A percentile compares a stretch with the other conserved stretches of the same genome.
These are phyloP conservation scores for Talaromyces stipitatus DNA, from an alignment of 495 filamentous ascomycete genomes.

Conservation along the genomic window DNA sequence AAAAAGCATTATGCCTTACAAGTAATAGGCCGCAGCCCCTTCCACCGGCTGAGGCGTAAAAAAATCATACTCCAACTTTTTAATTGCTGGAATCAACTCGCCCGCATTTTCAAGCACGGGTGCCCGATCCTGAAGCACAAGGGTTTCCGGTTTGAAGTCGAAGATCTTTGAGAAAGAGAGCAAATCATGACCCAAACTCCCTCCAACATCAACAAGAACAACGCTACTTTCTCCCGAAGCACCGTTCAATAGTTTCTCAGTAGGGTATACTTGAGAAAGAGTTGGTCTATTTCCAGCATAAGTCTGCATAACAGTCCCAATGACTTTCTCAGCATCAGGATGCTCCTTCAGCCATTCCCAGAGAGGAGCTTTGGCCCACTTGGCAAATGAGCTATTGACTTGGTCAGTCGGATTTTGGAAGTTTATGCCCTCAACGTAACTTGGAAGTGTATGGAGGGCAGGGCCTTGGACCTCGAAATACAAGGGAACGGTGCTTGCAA, in stretches of 20 bases:
- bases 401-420: constrained; percentile 21
- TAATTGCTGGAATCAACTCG: constrained; percentile 13
- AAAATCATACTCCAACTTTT: constrained; percentile 35
- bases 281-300: neutral
- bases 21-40: constrained; percentile 26
- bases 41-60: constrained; percentile 44
- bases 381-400: constrained; percentile 22
- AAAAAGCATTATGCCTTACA: constrained; percentile 10
- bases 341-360: neutral
- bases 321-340: neutral
- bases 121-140: constrained; percentile 43
- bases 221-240: constrained; percentile 15
- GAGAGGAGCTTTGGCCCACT: neutral
- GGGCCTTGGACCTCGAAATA: constrained; percentile 15
- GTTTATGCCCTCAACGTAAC: constrained; percentile 16
- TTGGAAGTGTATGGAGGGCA: constrained; percentile 21
- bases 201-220: constrained; percentile 49
- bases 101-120: constrained; percentile 23
- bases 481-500: neutral
- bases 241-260: neutral
- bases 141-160: constrained; percentile 15
- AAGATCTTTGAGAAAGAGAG: constrained; percentile 24
- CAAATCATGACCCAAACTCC: constrained; percentile 42
- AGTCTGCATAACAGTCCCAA: constrained; percentile 1
- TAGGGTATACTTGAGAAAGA: neutral